Conservation (phyloP, 805 yeast species). For the Yamadazyma philogaea region DNA sequence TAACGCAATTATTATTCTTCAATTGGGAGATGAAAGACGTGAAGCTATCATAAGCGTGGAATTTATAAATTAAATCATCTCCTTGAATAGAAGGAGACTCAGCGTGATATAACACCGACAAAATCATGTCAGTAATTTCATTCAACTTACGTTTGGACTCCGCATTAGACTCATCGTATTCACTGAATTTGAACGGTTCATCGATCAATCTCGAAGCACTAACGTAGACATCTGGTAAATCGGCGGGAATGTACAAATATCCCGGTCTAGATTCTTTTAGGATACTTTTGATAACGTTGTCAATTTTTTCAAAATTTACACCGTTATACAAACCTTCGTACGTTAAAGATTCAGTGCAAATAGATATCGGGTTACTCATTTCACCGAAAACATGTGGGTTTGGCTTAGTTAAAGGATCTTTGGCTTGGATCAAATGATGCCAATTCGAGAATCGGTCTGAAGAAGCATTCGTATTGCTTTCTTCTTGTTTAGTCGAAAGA, state of each 20-base stretch:
- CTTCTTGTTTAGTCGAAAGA: slow-evolving; percentile 22
- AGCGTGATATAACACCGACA: slow-evolving; percentile 50
- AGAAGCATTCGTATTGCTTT: slow-evolving; percentile 5
- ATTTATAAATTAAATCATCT: slow-evolving; percentile 69
- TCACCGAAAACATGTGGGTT: slow-evolving; percentile 66
- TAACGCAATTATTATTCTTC: slow-evolving; percentile 34
- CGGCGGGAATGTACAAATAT: slow-evolving; percentile 72
- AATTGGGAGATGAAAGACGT: slow-evolving; percentile 46
- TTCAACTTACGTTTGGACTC: slow-evolving; percentile 16
- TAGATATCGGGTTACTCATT: slow-evolving; percentile 57
- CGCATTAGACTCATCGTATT: slow-evolving; percentile 7
- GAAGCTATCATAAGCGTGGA: slow-evolving; percentile 43
- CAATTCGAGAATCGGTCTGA: slow-evolving; percentile 20
- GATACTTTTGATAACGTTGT: slow-evolving; percentile 57
- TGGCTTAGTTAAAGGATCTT: slow-evolving; percentile 48
- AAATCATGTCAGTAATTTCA: slow-evolving; percentile 32
- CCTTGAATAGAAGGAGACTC: slow-evolving; percentile 63
- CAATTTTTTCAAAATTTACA: slow-evolving; percentile 52
- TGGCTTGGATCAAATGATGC: slow-evolving; percentile 62
- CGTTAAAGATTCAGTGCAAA: slow-evolving; percentile 42
- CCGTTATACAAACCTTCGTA: slow-evolving; percentile 30
- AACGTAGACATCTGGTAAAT: slow-evolving; percentile 48
- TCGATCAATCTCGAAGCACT: slow-evolving; percentile 19
- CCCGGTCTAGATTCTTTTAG: slow-evolving; percentile 71
- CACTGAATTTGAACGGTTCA: slow-evolving; percentile 12